Base-by-base conservation (phyloP, 129 eudicot species). In the Flaveria bidentis region DNA sequence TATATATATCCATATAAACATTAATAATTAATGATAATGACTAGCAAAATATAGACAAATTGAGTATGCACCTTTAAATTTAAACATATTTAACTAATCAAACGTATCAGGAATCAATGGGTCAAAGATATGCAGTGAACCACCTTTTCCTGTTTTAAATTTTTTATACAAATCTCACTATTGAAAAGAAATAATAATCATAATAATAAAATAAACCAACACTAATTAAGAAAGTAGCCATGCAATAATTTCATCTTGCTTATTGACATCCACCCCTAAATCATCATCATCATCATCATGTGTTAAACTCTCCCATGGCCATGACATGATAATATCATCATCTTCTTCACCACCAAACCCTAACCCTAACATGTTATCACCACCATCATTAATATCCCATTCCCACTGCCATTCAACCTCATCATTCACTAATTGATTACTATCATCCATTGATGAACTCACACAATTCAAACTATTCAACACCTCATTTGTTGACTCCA, bases 211-310 rank as follows among this genome's bases (percentile, higher is more conserved):
- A 18, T 4, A 2, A 5, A 63, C 22, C 8, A 61, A 26, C 16
- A 14, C 77, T 60, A n/a, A n/a, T n/a, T n/a, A 90, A 50, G 96
- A 90, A 9, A 87, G 79, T 44, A 87, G 87, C 92, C 96, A 87
- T 13, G 87, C 85, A 71, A 87, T 56, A 75, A 90, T 76, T 5
- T 79, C 92, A 83, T 82, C 76, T 53, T 90, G 86, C 57, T 81
- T 82, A 55, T 89, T 82, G 13, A 5, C 7, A n/a, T 81, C 88
- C 55, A 17, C 80, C 73, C 52, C 69, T 51, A 23, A 23, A 23
- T 28, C 30, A 28, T 36, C 60, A 22, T 50, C n/a, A 13, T 50
- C n/a, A n/a, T n/a, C 56, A 13, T 60, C 11, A 9, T 50, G 73
- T 51, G 52, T 65, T 51, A 39, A 10, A 18, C 1, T 70, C 33